Evolutionary conservation across 176 grass and related monocot genomes (phyloP).

Genomic region (Aegilops longissima): DNA sequence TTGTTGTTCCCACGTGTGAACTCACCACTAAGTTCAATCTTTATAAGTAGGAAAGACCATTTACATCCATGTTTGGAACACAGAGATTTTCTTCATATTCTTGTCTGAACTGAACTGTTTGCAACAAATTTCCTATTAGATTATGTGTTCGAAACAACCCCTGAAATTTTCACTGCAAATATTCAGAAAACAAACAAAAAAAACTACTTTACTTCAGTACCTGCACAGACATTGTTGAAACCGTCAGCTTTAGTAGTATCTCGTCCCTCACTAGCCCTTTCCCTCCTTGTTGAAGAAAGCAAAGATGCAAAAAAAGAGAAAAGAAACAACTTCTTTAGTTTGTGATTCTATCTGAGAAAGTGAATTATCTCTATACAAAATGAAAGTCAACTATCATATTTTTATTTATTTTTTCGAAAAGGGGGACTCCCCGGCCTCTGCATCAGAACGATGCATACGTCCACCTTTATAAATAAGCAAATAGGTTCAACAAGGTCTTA

Average conservation of each 20-base stretch:
- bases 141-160: background rate
- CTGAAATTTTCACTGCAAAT: background rate
- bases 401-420: too few species aligned
- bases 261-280: slow-evolving; percentile 66
- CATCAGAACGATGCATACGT: too few species aligned
- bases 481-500: too few species aligned
- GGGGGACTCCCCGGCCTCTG: too few species aligned
- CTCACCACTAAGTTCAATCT: too few species aligned
- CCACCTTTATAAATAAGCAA: too few species aligned
- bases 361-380: too few species aligned
- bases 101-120: background rate
- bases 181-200: too few species aligned
- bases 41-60: background rate
- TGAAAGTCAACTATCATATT: background rate
- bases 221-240: slow-evolving; percentile 65
- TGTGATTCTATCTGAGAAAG: background rate
- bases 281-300: slow-evolving; percentile 49
- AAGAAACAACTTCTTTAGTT: background rate
- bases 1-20: too few species aligned
- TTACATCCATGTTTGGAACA: background rate
- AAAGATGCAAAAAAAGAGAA: background rate
- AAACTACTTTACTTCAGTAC: too few species aligned
- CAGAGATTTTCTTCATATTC: background rate
- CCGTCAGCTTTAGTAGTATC: slow-evolving; percentile 64
- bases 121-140: background rate